Conservation (phyloP, 2,329 filamentous ascomycete genomes). For the Fusarium denticulatum region DNA sequence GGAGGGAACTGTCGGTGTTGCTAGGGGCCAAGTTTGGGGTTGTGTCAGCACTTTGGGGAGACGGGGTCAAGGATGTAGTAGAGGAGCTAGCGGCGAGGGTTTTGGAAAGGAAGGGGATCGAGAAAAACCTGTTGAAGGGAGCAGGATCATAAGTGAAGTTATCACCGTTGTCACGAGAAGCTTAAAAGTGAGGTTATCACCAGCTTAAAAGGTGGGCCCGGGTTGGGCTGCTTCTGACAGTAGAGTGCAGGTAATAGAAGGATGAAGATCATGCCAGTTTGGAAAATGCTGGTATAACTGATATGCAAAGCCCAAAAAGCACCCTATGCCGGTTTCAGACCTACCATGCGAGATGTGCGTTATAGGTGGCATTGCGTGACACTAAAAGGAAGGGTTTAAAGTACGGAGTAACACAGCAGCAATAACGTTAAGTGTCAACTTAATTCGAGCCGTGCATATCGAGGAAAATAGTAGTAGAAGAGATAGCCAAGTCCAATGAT, state of each 20-base stretch:
- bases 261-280: neutral
- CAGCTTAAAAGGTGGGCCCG: neutral
- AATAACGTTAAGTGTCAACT: neutral
- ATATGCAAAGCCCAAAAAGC: neutral
- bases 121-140: slow-evolving; percentile 3
- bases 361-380: neutral
- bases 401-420: neutral
- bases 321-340: neutral
- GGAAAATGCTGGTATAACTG: neutral
- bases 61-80: slow-evolving; percentile 33
- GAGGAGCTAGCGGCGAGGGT: slow-evolving; percentile 32
- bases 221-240: neutral
- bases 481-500: neutral
- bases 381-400: neutral
- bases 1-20: slow-evolving; percentile 21
- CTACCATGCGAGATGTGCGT: neutral
- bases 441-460: neutral
- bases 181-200: neutral
- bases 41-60: slow-evolving; percentile 30
- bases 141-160: neutral
- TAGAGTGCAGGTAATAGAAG: neutral
- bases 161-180: neutral
- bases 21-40: slow-evolving; percentile 30
- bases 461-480: neutral
- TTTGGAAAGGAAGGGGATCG: slow-evolving; percentile 18